phyloP scores from a whole-genome alignment of 163 green algal species.

The Scenedesmus sp. region DNA sequence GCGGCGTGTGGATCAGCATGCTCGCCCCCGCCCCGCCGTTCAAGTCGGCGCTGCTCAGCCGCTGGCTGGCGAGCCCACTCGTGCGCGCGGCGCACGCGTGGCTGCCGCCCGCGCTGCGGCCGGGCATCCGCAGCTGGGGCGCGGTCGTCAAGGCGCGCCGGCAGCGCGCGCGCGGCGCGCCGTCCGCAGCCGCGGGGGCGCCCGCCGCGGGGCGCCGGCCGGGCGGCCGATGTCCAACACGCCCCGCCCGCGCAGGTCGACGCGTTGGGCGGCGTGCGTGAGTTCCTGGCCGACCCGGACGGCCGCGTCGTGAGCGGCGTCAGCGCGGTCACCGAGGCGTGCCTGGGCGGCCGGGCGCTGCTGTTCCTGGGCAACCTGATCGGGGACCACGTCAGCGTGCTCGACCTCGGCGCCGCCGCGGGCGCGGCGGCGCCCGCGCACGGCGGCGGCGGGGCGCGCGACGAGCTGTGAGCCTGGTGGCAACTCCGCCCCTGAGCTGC shows the following conservation, averaged over 20 bases:
- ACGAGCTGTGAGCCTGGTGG: no score
- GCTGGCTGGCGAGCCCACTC: constrained; percentile 29
- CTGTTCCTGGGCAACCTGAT: constrained; percentile 46
- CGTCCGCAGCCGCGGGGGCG: no score
- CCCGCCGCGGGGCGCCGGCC: no score
- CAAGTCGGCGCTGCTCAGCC: constrained; percentile 23
- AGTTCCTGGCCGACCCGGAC: constrained; percentile 26
- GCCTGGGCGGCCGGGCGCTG: background rate
- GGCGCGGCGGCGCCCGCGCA: no score
- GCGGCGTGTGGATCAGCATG: constrained; percentile 59
- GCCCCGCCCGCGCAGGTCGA: constrained; percentile 28
- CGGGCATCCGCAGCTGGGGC: constrained; percentile 7
- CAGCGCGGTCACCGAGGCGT: constrained; percentile 27
- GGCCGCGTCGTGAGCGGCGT: constrained; percentile 10
- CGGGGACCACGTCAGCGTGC: constrained; percentile 1
- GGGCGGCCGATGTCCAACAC: no score
- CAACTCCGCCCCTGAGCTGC: no score
- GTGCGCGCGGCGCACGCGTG: constrained; percentile 36
- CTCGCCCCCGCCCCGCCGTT: constrained; percentile 38
- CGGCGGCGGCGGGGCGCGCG: no score
- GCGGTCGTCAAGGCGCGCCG: constrained; percentile 31
- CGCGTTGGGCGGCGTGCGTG: background rate
- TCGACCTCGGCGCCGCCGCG: no score
- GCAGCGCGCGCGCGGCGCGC: no score
- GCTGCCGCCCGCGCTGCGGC: constrained; percentile 6